Conservation (phyloP, 768 basidiomycete genomes). For the Tulasnella sp. region DNA sequence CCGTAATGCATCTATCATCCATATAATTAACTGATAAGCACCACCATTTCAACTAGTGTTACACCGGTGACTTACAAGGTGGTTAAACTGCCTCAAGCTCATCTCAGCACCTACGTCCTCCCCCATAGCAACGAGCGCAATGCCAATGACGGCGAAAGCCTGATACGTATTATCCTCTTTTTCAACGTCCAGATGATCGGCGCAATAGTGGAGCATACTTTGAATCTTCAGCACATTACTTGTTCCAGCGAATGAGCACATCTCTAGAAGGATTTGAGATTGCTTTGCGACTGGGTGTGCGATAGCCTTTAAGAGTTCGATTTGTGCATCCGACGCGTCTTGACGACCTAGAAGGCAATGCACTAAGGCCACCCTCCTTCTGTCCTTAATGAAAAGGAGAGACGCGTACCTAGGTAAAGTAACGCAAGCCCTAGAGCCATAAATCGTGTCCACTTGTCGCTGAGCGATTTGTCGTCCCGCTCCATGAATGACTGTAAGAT, state of each 20-base stretch:
- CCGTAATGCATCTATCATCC: slow-evolving; percentile 90
- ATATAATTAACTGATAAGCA: not conserved
- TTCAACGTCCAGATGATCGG: slow-evolving; percentile 70
- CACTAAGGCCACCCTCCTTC: not conserved
- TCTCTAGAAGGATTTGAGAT: slow-evolving; percentile 83
- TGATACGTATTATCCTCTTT: slow-evolving; percentile 70
- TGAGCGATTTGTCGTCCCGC: slow-evolving; percentile 49
- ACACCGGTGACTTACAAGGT: slow-evolving; percentile 69
- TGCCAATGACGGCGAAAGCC: slow-evolving; percentile 84
- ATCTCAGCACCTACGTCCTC: slow-evolving; percentile 97
- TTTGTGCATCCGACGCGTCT: slow-evolving; percentile 85
- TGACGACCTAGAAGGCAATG: slow-evolving; percentile 54
- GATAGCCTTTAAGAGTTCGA: slow-evolving; percentile 87
- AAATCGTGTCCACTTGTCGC: slow-evolving; percentile 91
- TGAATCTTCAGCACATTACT: slow-evolving; percentile 93
- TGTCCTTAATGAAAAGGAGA: not conserved
- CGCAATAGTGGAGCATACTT: slow-evolving; percentile 82
- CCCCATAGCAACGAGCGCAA: slow-evolving; percentile 93
- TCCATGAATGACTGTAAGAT: slow-evolving; percentile 92
- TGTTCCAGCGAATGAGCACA: slow-evolving; percentile 88
- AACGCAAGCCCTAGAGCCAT: slow-evolving; percentile 82
- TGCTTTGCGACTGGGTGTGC: slow-evolving; percentile 86
- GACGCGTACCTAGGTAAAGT: slow-evolving; percentile 68
- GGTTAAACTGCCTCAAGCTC: slow-evolving; percentile 95
- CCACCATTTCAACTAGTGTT: slow-evolving; percentile 15